phyloP scores from a whole-genome alignment of 1,284 basidiomycete species.

The Phellinidium pouzarii region DNA sequence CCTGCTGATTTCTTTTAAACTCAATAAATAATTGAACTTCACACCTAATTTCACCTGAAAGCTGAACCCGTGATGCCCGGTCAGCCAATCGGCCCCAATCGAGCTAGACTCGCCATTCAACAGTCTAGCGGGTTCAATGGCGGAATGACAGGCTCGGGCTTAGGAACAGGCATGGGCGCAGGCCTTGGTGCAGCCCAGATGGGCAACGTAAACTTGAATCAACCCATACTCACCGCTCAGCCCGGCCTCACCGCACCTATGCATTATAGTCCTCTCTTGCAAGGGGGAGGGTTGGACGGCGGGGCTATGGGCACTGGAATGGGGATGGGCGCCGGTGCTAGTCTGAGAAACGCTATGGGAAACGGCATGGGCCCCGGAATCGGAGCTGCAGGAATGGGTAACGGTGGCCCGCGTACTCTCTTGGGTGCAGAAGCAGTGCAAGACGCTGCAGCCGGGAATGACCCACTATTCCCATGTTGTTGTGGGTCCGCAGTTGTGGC shows the following conservation, averaged over 20 bases:
- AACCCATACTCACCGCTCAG: background rate
- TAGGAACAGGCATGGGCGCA: background rate
- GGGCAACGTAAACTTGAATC: background rate
- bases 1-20: background rate
- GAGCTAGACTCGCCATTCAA: background rate
- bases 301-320: background rate
- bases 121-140: background rate
- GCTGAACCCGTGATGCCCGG: background rate
- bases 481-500: too few species aligned
- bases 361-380: too few species aligned
- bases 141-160: too few species aligned
- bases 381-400: too few species aligned
- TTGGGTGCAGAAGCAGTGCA: too few species aligned
- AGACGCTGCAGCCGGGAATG: too few species aligned
- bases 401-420: too few species aligned
- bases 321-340: background rate
- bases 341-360: background rate
- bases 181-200: background rate
- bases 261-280: background rate
- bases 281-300: background rate
- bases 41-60: background rate
- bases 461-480: too few species aligned
- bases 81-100: background rate
- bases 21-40: background rate
- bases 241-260: background rate